Percentiles rank a stretch among this genome's conserved stretches.
These are phyloP conservation scores for Adansonia gregorii DNA, from an alignment of 441 rosid species.

Conservation along the genomic window DNA sequence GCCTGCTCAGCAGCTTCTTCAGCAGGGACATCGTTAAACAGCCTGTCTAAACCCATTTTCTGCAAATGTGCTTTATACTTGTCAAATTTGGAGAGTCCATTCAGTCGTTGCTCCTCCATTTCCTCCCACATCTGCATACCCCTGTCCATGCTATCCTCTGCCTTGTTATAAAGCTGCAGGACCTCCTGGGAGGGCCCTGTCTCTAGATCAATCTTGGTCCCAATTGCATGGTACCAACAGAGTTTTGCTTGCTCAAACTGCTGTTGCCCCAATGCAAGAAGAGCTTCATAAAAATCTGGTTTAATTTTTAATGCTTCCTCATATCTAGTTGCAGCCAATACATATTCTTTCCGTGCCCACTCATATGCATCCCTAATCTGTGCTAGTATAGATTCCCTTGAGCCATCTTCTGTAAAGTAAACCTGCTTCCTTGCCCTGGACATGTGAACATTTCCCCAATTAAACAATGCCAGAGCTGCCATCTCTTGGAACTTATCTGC, in stretches of 20 bases:
- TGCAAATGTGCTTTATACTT: conserved; percentile 55
- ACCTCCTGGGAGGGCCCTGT: conserved; percentile 71
- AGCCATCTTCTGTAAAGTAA: conserved; percentile 63
- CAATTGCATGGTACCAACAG: conserved; percentile 82
- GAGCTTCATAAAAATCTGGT: conserved; percentile 89
- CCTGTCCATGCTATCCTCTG: conserved; percentile 87
- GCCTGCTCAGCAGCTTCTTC: conserved; percentile 78
- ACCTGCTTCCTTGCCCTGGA: conserved; percentile 83
- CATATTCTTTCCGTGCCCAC: conserved; percentile 74
- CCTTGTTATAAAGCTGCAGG: conserved; percentile 77
- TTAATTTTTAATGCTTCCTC: conserved; percentile 78
- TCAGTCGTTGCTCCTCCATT: conserved; percentile 66
- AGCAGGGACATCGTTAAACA: conserved; percentile 54
- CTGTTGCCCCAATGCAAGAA: conserved; percentile 86
- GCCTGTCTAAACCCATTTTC: conserved; percentile 68
- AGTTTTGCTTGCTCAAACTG: conserved; percentile 92
- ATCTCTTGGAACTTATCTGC: conserved; percentile 96
- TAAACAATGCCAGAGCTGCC: conserved; percentile 91
- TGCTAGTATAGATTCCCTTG: conserved; percentile 58
- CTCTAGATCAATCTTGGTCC: conserved; percentile 61
- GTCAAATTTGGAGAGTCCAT: conserved; percentile 63
- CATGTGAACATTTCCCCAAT: conserved; percentile 97
- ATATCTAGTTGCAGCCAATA: conserved; percentile 64
- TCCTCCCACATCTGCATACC: conserved; percentile 97
- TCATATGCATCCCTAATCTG: conserved; percentile 59